phyloP scores from a whole-genome alignment of 228 moss, liverwort and hornwort species.

The Sphagnum fallax region DNA sequence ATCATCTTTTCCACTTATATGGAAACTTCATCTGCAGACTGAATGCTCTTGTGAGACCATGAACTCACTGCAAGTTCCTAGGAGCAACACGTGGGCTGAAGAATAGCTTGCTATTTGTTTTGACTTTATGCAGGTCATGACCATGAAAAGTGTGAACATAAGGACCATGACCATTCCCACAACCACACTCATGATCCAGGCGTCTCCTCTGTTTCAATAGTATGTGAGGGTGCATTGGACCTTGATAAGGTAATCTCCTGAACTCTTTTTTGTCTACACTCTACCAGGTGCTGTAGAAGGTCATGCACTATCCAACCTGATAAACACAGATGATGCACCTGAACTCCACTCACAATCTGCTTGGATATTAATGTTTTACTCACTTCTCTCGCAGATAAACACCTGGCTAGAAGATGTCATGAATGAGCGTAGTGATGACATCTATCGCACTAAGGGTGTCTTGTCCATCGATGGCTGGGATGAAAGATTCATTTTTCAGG shows the following conservation, averaged over 20 bases:
- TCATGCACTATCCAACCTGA: background rate
- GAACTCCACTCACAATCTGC: too few relatives aligned
- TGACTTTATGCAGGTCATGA: conserved; percentile 30
- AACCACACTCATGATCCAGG: conserved; percentile 92
- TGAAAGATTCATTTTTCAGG: conserved; percentile 96
- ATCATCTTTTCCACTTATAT: background rate
- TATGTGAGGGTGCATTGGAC: conserved; percentile 84
- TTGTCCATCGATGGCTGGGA: conserved; percentile 84
- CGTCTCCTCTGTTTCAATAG: conserved; percentile 87
- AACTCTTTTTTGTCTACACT: background rate
- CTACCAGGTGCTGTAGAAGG: background rate
- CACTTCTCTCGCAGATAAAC: conserved; percentile 47
- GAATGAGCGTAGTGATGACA: conserved; percentile 68
- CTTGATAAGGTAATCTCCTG: conserved; percentile 62
- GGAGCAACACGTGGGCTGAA: too few relatives aligned
- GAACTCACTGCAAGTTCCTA: too few relatives aligned
- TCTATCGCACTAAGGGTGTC: conserved; percentile 94
- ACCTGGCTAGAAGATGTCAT: conserved; percentile 75
- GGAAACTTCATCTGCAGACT: too few relatives aligned
- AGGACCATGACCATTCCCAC: conserved; percentile 35
- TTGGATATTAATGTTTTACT: too few relatives aligned
- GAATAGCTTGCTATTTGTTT: too few relatives aligned
- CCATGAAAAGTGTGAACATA: conserved; percentile 9
- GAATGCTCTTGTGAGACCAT: too few relatives aligned
- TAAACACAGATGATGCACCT: too few relatives aligned